Evolutionary conservation across 306 rosid species (phyloP), one percentile per base, ranked within the genome.

Genomic region (Prunus mume): DNA sequence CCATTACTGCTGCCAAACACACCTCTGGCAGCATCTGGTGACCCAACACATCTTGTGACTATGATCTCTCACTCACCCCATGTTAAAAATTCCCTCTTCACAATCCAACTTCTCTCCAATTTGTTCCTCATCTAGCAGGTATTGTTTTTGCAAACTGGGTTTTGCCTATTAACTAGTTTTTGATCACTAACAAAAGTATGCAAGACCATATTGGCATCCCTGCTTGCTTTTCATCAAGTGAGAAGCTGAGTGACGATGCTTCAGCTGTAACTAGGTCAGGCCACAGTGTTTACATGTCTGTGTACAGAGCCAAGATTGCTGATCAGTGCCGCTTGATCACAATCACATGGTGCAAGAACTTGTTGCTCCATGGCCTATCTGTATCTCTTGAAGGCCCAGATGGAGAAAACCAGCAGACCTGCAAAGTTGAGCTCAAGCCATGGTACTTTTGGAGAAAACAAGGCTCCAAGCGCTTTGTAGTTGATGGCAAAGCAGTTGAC

Each of bases 361-460:
- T 89, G 51, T 45, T 93, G 46, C 88, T 93, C 71, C 93, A 87
- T 65, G 96, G 97, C 9, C 83, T 93, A 10, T 88, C 98, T 6
- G 89, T 93, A 0, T 85, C 95, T 25, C 82, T 93, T 46, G 93
- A 91, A 69, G 91, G 91, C 15, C 80, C 88, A 6, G 84, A 83
- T 47, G 89, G 96, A 65, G 96, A 90, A 45, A 67, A 82, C n/a
- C 96, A 89, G 45, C 82, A 87, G 72, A 76, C 76, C 63, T 93
- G 93, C 91, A 93, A 91, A 76, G 88, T 93, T 41, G 98, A 93
- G 90, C 87, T 91, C 28, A 93, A 93, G 86, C 98, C 98, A 15
- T 93, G 98, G 98, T 87, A 86, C 65, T 93, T 93, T 65, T 91
- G 96, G 98, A 87, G 93, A 61, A 93, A 91, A 73, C 93, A 91